Base-by-base conservation (phyloP, 2,329 filamentous ascomycete species). In the Tolypocladium ovalisporum region DNA sequence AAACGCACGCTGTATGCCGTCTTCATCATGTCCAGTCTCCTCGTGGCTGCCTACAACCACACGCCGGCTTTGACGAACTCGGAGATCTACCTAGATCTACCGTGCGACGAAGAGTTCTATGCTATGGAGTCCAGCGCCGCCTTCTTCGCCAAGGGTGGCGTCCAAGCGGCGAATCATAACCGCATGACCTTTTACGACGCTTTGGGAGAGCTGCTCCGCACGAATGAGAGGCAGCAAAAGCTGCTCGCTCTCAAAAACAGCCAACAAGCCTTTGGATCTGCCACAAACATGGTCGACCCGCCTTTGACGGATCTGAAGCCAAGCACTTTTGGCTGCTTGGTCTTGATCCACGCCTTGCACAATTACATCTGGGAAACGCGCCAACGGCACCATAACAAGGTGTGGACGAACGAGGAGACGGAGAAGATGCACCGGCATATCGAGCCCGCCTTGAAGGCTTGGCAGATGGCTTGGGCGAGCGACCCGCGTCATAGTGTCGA, bases 291-390 rank as follows among this genome's bases (percentile, higher is more conserved):
- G 15, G 39, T 65, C 49, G 81, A 85, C 10, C 66, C 80, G 1
- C 73, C 80, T 1, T 76, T 81, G 62, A 84, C 78, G 56, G 85
- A 90, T 37, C 77, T 94, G 53, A 84, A 83, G 62, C 90, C 91
- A 0, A 97, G 93, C 73, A 92, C 91, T 0, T 96, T 96, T 69
- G 94, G 93, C 10, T 96, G 91, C 68, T 78, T 97, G 35, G 82
- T 97, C 7, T 75, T 99, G 61, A 97, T 97, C 69, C 93, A 96
- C 68, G 92, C 94, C 4, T 78, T 97, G 29, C 94, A 97, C 74
- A 97, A 97, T 65, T 97, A 96, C 71, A 97, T 97, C 51, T 97
- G 94, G 94, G 93, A 97, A 73, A 97, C 92, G 0, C 82, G 93
- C 29, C 92, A 96, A 71, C 81, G 91, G 55, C 92, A 97, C 64